A percentile compares a stretch with the other conserved stretches of the same genome.
Evolutionary conservation across 2,329 filamentous ascomycete genomes (phyloP).

Genomic region (Cordyceps militaris): DNA sequence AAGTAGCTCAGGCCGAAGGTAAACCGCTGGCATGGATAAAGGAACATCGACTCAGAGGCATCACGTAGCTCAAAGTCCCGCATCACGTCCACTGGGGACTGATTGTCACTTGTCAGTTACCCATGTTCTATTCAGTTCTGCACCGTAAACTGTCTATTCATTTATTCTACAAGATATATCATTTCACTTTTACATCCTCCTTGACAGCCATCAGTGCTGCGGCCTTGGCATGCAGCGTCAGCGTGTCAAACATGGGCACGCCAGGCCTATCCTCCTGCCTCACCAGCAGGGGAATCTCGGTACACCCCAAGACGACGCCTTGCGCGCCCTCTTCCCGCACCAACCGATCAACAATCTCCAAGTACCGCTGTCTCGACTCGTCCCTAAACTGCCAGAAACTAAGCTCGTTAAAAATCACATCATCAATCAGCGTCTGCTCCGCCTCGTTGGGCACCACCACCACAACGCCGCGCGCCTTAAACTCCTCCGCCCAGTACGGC

Average conservation of each 20-base stretch:
- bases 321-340: conserved; percentile 13
- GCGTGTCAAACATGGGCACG: conserved; percentile 15
- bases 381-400: conserved; percentile 10
- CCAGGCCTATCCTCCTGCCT: conserved; percentile 12
- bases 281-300: conserved; percentile 19
- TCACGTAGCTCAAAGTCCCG: no score
- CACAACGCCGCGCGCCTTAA: conserved; percentile 9
- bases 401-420: conserved; percentile 13
- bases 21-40: no score
- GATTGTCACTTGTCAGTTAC: background rate
- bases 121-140: background rate
- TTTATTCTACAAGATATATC: background rate
- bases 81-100: no score
- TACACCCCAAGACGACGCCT: conserved; percentile 13
- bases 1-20: no score
- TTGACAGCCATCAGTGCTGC: conserved; percentile 6
- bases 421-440: conserved; percentile 13
- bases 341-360: conserved; percentile 13
- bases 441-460: conserved; percentile 14
- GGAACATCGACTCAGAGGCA: no score
- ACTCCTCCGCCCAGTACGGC: conserved; percentile 12
- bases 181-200: background rate
- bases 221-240: conserved; percentile 14
- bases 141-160: background rate
- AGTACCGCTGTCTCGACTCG: conserved; percentile 2